Evolutionary conservation across 192 early-diverging fungal species (phyloP).

Genomic region (Coemansia sp.): DNA sequence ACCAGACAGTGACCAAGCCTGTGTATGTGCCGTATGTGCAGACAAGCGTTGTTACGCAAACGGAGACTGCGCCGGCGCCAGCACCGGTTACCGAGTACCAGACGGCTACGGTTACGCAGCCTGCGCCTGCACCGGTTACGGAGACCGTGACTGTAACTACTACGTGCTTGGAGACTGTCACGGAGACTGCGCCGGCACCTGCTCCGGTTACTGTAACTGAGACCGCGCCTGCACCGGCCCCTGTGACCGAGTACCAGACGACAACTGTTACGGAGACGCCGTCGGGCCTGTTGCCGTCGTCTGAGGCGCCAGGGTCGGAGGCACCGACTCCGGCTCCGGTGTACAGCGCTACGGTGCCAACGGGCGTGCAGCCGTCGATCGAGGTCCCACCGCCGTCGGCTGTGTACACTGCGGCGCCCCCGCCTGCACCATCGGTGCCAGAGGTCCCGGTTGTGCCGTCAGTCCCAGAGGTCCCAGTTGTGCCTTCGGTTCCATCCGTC

Average conservation of each 20-base stretch:
- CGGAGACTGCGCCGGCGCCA: slow-evolving; percentile 26
- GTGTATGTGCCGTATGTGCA: slow-evolving; percentile 53
- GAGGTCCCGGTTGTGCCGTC: background rate
- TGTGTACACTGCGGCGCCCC: slow-evolving; percentile 18
- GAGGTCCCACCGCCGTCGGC: slow-evolving; percentile 13
- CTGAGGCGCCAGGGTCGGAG: background rate
- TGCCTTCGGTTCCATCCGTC: background rate
- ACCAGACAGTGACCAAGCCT: slow-evolving; percentile 42
- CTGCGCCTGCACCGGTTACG: slow-evolving; percentile 18
- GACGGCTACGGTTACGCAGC: slow-evolving; percentile 16
- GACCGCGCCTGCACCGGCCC: slow-evolving; percentile 29
- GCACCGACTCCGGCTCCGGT: slow-evolving; percentile 1
- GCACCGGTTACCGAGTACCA: slow-evolving; percentile 22
- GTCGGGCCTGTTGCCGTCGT: slow-evolving; percentile 8
- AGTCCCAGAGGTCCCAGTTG: background rate
- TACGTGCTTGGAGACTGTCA: slow-evolving; percentile 19
- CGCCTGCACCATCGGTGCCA: background rate
- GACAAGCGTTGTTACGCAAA: slow-evolving; percentile 37
- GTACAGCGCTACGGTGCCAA: slow-evolving; percentile 7
- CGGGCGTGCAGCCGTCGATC: slow-evolving; percentile 15
- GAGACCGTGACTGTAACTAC: slow-evolving; percentile 8
- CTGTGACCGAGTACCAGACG: slow-evolving; percentile 25
- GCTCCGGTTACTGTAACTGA: slow-evolving; percentile 18
- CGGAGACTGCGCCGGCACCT: slow-evolving; percentile 20
- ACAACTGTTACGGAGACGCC: slow-evolving; percentile 15